These are phyloP conservation scores for Cichorium intybus DNA, from an alignment of 140 eudicot genomes.

Conservation along the genomic window DNA sequence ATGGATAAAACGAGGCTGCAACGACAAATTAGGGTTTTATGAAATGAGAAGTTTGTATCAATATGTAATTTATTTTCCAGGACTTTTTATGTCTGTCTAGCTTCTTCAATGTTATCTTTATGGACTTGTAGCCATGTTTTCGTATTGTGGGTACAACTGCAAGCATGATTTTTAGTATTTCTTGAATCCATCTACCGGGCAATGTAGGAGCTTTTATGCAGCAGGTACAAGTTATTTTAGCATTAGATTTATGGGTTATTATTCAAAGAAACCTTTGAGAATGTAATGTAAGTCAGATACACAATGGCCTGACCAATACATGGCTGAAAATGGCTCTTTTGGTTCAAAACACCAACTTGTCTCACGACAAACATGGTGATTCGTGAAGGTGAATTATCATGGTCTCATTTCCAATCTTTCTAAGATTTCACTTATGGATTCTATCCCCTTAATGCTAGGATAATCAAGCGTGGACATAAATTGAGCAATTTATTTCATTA, in stretches of 20 bases:
- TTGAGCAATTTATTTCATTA: background rate
- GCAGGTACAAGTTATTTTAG: background rate
- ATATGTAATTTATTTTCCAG: slow-evolving; percentile 41
- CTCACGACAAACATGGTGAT: too few species aligned
- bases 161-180: slow-evolving; percentile 18
- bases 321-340: too few species aligned
- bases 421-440: too few species aligned
- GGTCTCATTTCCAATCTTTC: too few species aligned
- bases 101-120: slow-evolving; percentile 27
- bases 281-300: too few species aligned
- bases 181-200: slow-evolving; percentile 19
- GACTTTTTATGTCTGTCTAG: slow-evolving; percentile 32
- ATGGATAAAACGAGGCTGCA: slow-evolving; percentile 37
- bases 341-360: too few species aligned
- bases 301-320: too few species aligned
- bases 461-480: background rate
- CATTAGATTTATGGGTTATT: background rate
- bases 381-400: too few species aligned
- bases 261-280: background rate
- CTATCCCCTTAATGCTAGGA: too few species aligned
- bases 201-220: slow-evolving; percentile 1
- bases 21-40: slow-evolving; percentile 28
- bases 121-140: slow-evolving; percentile 28
- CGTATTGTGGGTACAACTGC: slow-evolving; percentile 25
- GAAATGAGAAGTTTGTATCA: slow-evolving; percentile 44